Evolutionary conservation across 352 stramenopile species (phyloP).

Genomic region (Globisporangium uncinulatum): DNA sequence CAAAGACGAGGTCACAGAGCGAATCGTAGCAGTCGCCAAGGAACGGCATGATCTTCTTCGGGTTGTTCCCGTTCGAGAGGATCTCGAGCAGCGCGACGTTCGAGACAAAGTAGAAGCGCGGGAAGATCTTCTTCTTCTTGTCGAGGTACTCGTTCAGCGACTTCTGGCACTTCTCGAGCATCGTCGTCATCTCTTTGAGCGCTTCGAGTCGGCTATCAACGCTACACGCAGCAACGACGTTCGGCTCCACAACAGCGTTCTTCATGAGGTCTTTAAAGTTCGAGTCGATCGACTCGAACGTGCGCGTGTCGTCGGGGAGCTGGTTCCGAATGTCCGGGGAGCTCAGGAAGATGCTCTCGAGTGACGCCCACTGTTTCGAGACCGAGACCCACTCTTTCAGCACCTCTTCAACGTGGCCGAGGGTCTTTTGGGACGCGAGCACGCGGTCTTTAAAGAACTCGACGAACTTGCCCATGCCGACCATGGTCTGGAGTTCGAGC

Average conservation of each 20-base stretch:
- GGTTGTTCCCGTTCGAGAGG: slow-evolving; percentile 90
- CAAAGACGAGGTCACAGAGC: slow-evolving; percentile 81
- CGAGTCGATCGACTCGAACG: slow-evolving; percentile 85
- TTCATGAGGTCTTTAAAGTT: slow-evolving; percentile 91
- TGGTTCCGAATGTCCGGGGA: slow-evolving; percentile 87
- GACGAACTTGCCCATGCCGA: slow-evolving; percentile 89
- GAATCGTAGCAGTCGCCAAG: slow-evolving; percentile 97
- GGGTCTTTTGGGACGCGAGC: slow-evolving; percentile 65
- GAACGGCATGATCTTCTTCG: slow-evolving; percentile 97
- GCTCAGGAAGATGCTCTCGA: slow-evolving; percentile 88
- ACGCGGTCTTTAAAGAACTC: slow-evolving; percentile 88
- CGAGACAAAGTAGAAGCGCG: slow-evolving; percentile 89
- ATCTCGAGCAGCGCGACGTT: slow-evolving; percentile 86
- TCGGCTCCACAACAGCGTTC: slow-evolving; percentile 82
- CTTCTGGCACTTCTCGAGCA: slow-evolving; percentile 88
- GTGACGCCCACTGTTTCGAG: slow-evolving; percentile 83
- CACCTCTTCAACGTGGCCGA: slow-evolving; percentile 83
- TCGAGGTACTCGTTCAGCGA: slow-evolving; percentile 86
- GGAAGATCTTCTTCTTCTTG: slow-evolving; percentile 92
- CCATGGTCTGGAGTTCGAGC: slow-evolving; percentile 85
- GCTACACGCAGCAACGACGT: slow-evolving; percentile 66
- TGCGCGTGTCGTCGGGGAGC: slow-evolving; percentile 79
- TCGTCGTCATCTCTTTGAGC: slow-evolving; percentile 85
- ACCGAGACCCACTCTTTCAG: slow-evolving; percentile 86
- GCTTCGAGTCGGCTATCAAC: slow-evolving; percentile 78